Conservation (phyloP, 2,329 filamentous ascomycete species). For the Cordyceps militaris region DNA sequence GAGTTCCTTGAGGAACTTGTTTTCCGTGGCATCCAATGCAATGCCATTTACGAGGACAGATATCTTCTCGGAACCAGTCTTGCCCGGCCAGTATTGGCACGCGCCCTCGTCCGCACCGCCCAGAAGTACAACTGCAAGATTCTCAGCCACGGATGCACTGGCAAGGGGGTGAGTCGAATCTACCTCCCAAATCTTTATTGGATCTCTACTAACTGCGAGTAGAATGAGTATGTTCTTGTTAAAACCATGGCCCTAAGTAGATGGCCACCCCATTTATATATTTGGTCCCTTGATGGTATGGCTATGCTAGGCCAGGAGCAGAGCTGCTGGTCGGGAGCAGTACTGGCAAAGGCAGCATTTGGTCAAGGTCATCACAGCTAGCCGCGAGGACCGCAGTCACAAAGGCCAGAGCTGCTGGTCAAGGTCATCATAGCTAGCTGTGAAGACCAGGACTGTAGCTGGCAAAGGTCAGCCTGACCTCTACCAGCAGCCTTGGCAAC, state of each 20-base stretch:
- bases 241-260: neutral
- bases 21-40: constrained; percentile 59
- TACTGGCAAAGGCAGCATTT: neutral
- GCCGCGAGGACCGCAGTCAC: no score
- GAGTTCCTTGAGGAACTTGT: constrained; percentile 72
- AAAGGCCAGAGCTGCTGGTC: no score
- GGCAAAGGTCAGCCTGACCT: no score
- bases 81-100: constrained; percentile 57
- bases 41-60: constrained; percentile 54
- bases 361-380: no score
- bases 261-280: neutral
- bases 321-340: neutral
- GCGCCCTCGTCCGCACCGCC: neutral
- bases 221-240: constrained; percentile 23
- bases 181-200: neutral
- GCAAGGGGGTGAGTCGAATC: constrained; percentile 28
- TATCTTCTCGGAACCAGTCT: constrained; percentile 45
- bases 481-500: no score
- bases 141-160: constrained; percentile 36
- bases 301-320: neutral
- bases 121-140: neutral
- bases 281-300: neutral
- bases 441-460: no score
- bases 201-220: constrained; percentile 1
- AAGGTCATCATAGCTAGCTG: no score